These are phyloP conservation scores for Aureobasidium sp. DNA, from an alignment of 2,329 filamentous ascomycete genomes.

Conservation along the genomic window DNA sequence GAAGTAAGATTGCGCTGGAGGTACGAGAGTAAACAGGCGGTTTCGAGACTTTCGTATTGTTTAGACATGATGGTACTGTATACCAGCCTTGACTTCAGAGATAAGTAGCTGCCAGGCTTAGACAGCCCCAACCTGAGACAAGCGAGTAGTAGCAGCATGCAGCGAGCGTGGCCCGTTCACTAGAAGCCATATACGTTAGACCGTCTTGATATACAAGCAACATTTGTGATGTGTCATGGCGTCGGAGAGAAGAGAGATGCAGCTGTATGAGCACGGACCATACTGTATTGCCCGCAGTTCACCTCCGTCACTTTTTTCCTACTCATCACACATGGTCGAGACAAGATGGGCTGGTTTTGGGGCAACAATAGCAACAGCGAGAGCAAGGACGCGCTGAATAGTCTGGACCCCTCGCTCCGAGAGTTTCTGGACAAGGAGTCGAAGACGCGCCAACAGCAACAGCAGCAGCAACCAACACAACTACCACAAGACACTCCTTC, in stretches of 20 bases:
- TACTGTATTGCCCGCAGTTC: neutral
- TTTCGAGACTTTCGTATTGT: too few relatives aligned
- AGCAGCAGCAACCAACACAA: conserved; percentile 1
- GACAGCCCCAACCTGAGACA: too few relatives aligned
- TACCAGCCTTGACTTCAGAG: too few relatives aligned
- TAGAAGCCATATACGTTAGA: too few relatives aligned
- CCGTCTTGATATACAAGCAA: too few relatives aligned
- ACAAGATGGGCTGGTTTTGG: conserved; percentile 59
- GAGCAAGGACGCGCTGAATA: conserved; percentile 54
- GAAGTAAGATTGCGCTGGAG: too few relatives aligned
- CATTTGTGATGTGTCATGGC: neutral
- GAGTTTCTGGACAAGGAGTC: conserved; percentile 81
- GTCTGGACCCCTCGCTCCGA: conserved; percentile 74
- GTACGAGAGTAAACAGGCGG: too few relatives aligned
- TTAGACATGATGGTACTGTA: too few relatives aligned
- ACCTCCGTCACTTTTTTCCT: neutral
- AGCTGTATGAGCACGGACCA: neutral
- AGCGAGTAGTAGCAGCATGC: too few relatives aligned
- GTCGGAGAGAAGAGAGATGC: neutral
- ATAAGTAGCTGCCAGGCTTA: too few relatives aligned
- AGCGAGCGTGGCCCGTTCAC: too few relatives aligned
- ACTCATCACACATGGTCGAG: neutral
- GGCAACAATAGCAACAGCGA: conserved; percentile 34
- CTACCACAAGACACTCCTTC: conserved; percentile 8
- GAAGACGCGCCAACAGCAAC: conserved; percentile 36